A percentile compares a stretch with the other conserved stretches of the same genome.
These are phyloP conservation scores for Fusarium verticillioides DNA, from an alignment of 2,329 filamentous ascomycete genomes.

Conservation along the genomic window DNA sequence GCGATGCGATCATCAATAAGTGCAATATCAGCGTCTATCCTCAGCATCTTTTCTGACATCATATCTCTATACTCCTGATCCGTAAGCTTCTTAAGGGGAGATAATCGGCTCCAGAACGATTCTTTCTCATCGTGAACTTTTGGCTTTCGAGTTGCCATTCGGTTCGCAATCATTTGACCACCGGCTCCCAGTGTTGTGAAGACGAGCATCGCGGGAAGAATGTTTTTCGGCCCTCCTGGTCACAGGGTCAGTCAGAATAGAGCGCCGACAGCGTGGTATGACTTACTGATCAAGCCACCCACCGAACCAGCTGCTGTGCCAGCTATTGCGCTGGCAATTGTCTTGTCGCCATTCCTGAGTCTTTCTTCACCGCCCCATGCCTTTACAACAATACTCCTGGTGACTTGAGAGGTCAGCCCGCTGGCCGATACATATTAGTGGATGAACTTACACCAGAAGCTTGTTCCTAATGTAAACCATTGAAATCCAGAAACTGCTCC, in stretches of 20 bases:
- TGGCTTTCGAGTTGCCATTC: constrained; percentile 38
- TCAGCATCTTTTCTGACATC: constrained; percentile 76
- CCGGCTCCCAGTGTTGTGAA: constrained; percentile 58
- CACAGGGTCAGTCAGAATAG: constrained; percentile 27
- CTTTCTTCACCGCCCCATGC: constrained; percentile 62
- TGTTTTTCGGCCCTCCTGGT: constrained; percentile 63
- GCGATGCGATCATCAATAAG: constrained; percentile 80
- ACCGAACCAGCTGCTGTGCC: constrained; percentile 75
- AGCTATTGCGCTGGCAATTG: constrained; percentile 75
- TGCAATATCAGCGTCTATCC: constrained; percentile 80
- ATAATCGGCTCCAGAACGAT: constrained; percentile 71
- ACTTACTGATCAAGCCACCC: constrained; percentile 66
- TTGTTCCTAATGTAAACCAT: constrained; percentile 82
- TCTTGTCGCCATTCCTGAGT: constrained; percentile 67
- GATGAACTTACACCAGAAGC: constrained; percentile 74
- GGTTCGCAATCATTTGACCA: constrained; percentile 53
- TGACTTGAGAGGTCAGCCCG: constrained; percentile 52
- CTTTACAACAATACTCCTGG: constrained; percentile 59
- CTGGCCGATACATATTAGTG: not conserved
- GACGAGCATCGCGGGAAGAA: constrained; percentile 62
- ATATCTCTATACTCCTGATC: constrained; percentile 79
- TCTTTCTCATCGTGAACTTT: constrained; percentile 53
- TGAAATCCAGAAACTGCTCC: constrained; percentile 79
- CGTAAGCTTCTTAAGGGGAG: constrained; percentile 74
- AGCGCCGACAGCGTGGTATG: not conserved